Evolutionary conservation across 495 filamentous ascomycete genomes (phyloP), one percentile per base, ranked within the genome.

Genomic region (Hypoxylon trugodes): DNA sequence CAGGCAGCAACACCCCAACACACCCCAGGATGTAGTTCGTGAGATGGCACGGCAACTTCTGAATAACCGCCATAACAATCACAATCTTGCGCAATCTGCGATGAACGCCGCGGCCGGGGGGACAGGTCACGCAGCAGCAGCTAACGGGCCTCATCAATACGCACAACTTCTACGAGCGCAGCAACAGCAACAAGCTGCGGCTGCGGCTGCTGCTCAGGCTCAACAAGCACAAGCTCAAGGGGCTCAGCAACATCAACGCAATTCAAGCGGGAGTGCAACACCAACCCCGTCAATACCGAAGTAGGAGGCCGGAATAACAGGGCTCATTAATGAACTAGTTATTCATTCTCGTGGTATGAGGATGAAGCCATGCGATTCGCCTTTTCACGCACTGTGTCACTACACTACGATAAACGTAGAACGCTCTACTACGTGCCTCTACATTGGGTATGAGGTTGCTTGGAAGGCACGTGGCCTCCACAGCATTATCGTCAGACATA

Each of bases 131-230:
- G 66, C 71, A 15, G 65, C 64, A n/a, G 68, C 66, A 10, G 70
- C 71, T 16, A 73, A 76, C 49, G 69, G 77, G 43, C 87, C 87
- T 5, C 88, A 91, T 56, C 83, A 89, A 18, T 93, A 89, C 69
- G 89, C 89, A 15, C 87, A 88, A 36, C 86, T 90, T 66, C 84
- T 92, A 69, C 82, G 90, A 41, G 86, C 86, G 22, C 88, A 90
- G 56, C 89, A 92, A 53, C 77, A 79, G 40, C 71, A 73, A 16
- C 76, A 81, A 32, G 69, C 69, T 2, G 66, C 71, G 2, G 72
- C 66, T 4, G 62, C 65, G 2, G 69, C 63, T 1, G 67, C 69
- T 16, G 68, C 64, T 1, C 65, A 64, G 7, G 69, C 66, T 13
- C 66, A 68, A 18, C 68, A 68, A 18, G 65, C 57, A 35, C 69